Evolutionary conservation across 805 yeast species (phyloP).

Genomic region (Metschnikowia sp.): DNA sequence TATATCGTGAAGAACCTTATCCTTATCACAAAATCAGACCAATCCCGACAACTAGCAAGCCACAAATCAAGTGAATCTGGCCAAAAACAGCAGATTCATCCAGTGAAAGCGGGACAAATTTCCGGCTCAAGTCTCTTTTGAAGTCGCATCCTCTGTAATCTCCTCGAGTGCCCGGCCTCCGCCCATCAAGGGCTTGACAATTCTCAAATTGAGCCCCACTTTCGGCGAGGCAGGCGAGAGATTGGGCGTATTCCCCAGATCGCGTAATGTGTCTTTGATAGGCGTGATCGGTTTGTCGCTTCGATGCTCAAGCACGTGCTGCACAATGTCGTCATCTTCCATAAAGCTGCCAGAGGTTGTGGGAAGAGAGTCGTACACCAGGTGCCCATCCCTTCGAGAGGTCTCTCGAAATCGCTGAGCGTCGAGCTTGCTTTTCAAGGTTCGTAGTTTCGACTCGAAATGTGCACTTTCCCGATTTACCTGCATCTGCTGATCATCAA

Average conservation of each 20-base stretch:
- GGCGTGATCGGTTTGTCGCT: neutral
- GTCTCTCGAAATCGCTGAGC: conserved; percentile 14
- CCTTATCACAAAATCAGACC: too few species aligned
- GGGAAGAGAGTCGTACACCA: conserved; percentile 4
- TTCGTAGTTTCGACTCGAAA: conserved; percentile 44
- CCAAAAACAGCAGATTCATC: too few species aligned
- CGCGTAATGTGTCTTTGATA: neutral
- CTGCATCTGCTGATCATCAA: conserved; percentile 48
- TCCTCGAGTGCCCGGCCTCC: conserved; percentile 24
- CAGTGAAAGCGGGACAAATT: too few species aligned
- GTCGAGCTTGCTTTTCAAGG: conserved; percentile 15
- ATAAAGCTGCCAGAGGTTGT: conserved; percentile 4
- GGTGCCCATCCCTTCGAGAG: conserved; percentile 9
- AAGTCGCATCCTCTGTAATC: neutral
- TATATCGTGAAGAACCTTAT: too few species aligned
- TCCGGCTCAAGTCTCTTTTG: too few species aligned
- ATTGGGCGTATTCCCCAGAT: neutral
- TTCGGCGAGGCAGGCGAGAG: conserved; percentile 28
- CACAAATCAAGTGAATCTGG: too few species aligned
- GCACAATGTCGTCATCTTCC: conserved; percentile 3
- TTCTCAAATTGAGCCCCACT: conserved; percentile 53
- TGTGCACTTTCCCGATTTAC: conserved; percentile 46
- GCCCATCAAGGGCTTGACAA: conserved; percentile 62
- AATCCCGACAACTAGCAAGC: too few species aligned
- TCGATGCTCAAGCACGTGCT: neutral